Evolutionary conservation across 108 stramenopile genomes (phyloP).

Genomic region (Bacterosira constricta): DNA sequence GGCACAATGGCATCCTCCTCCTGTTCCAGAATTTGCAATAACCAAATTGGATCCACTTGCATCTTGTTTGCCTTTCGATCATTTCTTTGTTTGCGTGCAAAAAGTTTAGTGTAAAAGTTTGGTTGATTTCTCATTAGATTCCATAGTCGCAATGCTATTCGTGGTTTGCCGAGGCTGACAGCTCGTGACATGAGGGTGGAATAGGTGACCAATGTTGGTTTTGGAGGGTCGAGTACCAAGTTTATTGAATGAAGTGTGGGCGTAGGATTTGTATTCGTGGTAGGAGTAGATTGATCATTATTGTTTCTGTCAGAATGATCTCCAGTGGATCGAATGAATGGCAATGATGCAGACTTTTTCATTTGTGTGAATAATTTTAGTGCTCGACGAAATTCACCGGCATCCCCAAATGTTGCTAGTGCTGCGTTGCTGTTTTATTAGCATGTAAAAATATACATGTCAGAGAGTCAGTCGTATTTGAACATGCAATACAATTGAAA

Average conservation of each 20-base stretch:
- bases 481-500: slow-evolving; percentile 17
- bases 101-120: slow-evolving; percentile 52
- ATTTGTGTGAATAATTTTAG: slow-evolving; percentile 82
- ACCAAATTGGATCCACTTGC: slow-evolving; percentile 4
- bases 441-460: slow-evolving; percentile 39
- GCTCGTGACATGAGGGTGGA: slow-evolving; percentile 90
- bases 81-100: slow-evolving; percentile 24
- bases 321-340: not conserved
- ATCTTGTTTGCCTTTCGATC: slow-evolving; percentile 18
- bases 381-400: slow-evolving; percentile 76
- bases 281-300: not conserved
- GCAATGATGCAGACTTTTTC: slow-evolving; percentile 63
- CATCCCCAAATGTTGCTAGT: slow-evolving; percentile 82
- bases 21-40: slow-evolving; percentile 31
- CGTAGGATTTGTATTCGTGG: too few relatives aligned
- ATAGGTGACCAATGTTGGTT: slow-evolving; percentile 84
- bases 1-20: slow-evolving; percentile 33
- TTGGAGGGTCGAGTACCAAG: slow-evolving; percentile 43
- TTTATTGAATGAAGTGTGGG: too few relatives aligned
- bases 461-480: not conserved
- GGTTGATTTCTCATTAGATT: slow-evolving; percentile 65
- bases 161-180: slow-evolving; percentile 68
- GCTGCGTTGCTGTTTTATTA: slow-evolving; percentile 74
- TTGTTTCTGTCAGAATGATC: not conserved
- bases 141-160: slow-evolving; percentile 83